A percentile compares a stretch with the other conserved stretches of the same genome.
These are phyloP conservation scores for Thermothielavioides terrestris DNA, from an alignment of 495 filamentous ascomycete genomes.

Conservation along the genomic window DNA sequence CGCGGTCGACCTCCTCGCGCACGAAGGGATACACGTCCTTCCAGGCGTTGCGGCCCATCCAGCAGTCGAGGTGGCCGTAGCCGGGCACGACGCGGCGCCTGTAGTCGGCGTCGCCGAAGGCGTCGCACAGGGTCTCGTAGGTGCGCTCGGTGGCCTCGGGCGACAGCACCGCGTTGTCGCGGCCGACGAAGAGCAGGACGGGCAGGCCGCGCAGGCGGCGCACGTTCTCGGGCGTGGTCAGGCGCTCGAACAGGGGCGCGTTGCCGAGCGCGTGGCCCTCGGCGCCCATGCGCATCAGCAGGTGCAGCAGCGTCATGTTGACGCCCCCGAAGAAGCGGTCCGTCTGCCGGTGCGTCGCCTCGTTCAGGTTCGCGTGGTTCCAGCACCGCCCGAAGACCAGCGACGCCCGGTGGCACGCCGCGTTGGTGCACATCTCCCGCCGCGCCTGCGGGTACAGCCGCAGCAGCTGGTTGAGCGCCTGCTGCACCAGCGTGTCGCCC, in stretches of 20 bases:
- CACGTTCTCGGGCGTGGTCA: conserved; percentile 45
- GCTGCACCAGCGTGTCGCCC: conserved; percentile 44
- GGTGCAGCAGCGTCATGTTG: conserved; percentile 50
- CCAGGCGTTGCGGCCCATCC: conserved; percentile 55
- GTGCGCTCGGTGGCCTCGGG: conserved; percentile 49
- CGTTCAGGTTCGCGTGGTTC: conserved; percentile 56
- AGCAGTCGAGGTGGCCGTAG: conserved; percentile 61
- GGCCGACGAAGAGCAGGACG: conserved; percentile 50
- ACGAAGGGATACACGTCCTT: conserved; percentile 57
- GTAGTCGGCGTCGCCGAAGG: conserved; percentile 44
- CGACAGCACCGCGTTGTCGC: conserved; percentile 52
- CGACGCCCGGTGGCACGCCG: conserved; percentile 50
- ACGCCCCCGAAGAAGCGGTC: conserved; percentile 53
- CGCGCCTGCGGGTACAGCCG: conserved; percentile 50
- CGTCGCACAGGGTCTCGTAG: conserved; percentile 47
- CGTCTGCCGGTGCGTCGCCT: conserved; percentile 53
- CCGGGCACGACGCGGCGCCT: conserved; percentile 46
- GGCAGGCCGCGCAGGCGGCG: conserved; percentile 45
- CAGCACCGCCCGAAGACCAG: conserved; percentile 58
- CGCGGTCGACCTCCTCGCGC: conserved; percentile 45
- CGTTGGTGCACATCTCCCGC: conserved; percentile 54
- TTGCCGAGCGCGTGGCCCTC: conserved; percentile 47
- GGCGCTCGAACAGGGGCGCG: conserved; percentile 32
- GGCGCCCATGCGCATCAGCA: conserved; percentile 50
- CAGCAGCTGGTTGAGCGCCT: conserved; percentile 46